Base-by-base conservation (phyloP, 2,329 filamentous ascomycete genomes). In the Fonsecaea pedrosoi region DNA sequence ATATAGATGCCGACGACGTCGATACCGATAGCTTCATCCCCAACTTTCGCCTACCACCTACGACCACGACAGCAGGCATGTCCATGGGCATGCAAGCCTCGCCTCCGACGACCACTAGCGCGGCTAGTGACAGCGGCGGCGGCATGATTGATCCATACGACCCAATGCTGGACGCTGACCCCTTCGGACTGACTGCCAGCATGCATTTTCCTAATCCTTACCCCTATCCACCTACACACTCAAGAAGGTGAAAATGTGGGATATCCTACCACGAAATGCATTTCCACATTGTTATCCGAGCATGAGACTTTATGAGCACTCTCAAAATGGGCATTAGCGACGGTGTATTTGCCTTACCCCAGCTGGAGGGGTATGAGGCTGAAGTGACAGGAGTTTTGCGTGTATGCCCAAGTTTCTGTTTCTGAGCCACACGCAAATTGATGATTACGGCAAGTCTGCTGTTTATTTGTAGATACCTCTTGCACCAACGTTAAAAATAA, bases 171-270 rank as follows among this genome's bases (percentile, higher is more conserved):
- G 94, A 97, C 76, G 92, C 93, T 78, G 94, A 97, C 78, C 94
- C 94, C 0, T 98, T 97, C 74, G 94, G 94, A 12, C 83, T 97
- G 60, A 94, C 91, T 66, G 94, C 94, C 40, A 96, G 92, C 80
- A 97, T 97, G 94, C 92, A 94, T 71, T 97, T 97, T 74, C 93
- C 93, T 10, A 91, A 90, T 1, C 90, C 92, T 64, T 95, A 94
- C 78, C 80, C 79, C 66, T 82, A 80, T 64, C 67, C 68, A 7
- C 63, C 70, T 37, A 32, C 54, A 25, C 70, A 71, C 25, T 21
- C 60, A 18, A 60, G 70, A 54, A 65, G 69, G 56, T 72, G 63
- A 69, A 37, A 8, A 50, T 30, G 45, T 25, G 45, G 45, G 21
- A 10, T 21, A 5, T 48, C 25, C 21, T 48, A 12, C 21, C 45